phyloP scores from a whole-genome alignment of 768 basidiomycete genomes.

The Xerocomus spinulosus region DNA sequence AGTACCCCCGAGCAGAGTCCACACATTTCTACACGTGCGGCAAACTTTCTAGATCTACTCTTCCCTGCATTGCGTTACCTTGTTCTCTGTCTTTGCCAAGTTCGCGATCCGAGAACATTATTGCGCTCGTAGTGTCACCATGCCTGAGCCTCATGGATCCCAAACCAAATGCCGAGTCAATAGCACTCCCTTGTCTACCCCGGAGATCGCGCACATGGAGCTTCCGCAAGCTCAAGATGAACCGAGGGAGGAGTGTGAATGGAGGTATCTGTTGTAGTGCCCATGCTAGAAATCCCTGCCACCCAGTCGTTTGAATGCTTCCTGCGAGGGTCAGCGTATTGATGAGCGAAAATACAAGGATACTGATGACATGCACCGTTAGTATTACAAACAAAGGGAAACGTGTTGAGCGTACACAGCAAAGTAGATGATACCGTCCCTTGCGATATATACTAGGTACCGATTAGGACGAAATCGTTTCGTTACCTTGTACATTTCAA shows the following conservation, averaged over 20 bases:
- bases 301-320: neutral
- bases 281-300: neutral
- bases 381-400: too few species aligned
- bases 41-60: too few species aligned
- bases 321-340: neutral
- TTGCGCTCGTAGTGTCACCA: neutral
- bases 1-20: too few species aligned
- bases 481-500: neutral
- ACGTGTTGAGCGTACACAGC: too few species aligned
- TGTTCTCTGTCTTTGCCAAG: neutral
- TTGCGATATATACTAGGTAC: neutral
- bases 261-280: neutral
- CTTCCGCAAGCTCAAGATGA: neutral
- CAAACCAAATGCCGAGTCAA: neutral
- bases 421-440: too few species aligned
- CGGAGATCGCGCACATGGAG: neutral
- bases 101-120: neutral
- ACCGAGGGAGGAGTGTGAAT: neutral
- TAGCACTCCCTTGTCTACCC: neutral
- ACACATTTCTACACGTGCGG: too few species aligned
- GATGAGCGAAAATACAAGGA: neutral
- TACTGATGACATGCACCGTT: neutral
- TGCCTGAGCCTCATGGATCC: neutral
- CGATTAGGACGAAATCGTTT: neutral
- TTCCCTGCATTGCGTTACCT: too few species aligned